Percentiles rank a stretch among this genome's conserved stretches.
These are phyloP conservation scores for Atkinsonella texensis DNA, from an alignment of 2,329 filamentous ascomycete species.

Conservation along the genomic window DNA sequence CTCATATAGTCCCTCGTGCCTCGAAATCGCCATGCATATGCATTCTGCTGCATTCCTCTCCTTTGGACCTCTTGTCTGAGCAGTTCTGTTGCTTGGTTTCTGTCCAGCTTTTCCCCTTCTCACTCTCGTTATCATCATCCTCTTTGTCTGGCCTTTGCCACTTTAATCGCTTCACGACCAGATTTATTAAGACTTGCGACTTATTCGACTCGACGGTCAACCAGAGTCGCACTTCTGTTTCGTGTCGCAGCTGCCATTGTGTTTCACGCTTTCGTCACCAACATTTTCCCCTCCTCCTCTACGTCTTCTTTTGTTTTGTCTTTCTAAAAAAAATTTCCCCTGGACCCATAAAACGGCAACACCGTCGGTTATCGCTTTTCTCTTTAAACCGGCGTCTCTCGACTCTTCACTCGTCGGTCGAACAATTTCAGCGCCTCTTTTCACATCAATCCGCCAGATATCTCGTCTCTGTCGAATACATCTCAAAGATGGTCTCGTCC, in stretches of 20 bases:
- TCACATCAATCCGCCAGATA: no score
- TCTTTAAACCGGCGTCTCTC: background rate
- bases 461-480: no score
- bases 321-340: no score
- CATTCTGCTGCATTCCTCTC: background rate
- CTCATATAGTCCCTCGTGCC: background rate
- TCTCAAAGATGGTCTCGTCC: constrained; percentile 20
- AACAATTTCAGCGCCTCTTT: background rate
- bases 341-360: background rate
- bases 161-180: background rate
- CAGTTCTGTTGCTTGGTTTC: background rate
- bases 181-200: background rate
- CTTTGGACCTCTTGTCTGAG: background rate
- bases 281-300: background rate
- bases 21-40: background rate
- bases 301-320: no score
- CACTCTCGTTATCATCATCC: background rate
- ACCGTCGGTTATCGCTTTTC: background rate
- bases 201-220: background rate
- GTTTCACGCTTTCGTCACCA: background rate
- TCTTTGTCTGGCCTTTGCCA: background rate
- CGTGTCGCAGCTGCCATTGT: background rate
- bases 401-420: background rate
- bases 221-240: background rate
- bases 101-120: background rate